Evolutionary conservation across 2,329 filamentous ascomycete genomes (phyloP), one percentile per base, ranked within the genome.

Genomic region (Ophiobolus disseminans): DNA sequence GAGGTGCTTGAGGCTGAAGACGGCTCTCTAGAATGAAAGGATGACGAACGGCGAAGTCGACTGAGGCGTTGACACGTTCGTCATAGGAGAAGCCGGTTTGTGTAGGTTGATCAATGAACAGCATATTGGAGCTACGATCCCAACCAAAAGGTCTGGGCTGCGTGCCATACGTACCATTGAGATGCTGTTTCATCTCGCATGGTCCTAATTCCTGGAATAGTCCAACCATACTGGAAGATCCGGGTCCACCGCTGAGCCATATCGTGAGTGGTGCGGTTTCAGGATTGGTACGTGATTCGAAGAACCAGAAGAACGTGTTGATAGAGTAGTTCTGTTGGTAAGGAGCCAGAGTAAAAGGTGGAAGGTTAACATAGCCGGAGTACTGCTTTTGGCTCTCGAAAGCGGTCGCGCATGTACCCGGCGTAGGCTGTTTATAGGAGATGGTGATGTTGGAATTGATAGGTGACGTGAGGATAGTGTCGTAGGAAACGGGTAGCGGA

Each of bases 21-120:
- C 41, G 47, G 26, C n/a, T 45, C 1, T 44, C 38, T 4, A 43
- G 28, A 16, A 14, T 25, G 3, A 22, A 37, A 2, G 45, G 43
- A 26, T 47, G 20, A 14, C 40, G 16, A 14, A 32, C 23, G 3
- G 13, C 34, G 14, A 69, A 45, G 34, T 70, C 56, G n/a, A 60
- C 30, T 9, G 69, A 62, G 11, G 49, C 57, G 30, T 90, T 86
- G 7, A 80, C 83, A 6, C 80, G 75, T 20, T 78, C 79, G 63
- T 91, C 89, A 64, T 83, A 86, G 2, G 86, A 88, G 57, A 88
- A 86, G 20, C 84, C 83, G 39, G 90, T 83, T 71, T 90, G 86
- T 53, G 86, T 86, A 19, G 86, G 86, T 82, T 91, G 70, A 40
- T 80, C 78, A 48, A 86, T 80, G 65, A 82, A 86, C 38, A 86